These are phyloP conservation scores for Tagetes erecta DNA, from an alignment of 129 eudicot species.

Conservation along the genomic window DNA sequence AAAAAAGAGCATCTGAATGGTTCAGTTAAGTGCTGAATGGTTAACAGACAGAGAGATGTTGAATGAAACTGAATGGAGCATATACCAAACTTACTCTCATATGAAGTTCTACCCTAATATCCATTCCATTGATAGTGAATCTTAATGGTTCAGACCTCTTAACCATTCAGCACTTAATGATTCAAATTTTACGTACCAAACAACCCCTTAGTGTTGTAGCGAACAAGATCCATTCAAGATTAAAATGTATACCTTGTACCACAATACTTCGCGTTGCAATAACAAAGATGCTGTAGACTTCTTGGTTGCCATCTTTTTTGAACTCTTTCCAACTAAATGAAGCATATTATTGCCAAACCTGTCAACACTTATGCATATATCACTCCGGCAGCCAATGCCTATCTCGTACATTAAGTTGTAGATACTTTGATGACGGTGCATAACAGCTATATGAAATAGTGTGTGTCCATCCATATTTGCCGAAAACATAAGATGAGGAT, in stretches of 20 bases:
- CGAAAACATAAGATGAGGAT: neutral
- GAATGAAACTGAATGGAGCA: no score
- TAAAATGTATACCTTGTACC: conserved; percentile 39
- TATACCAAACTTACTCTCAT: no score
- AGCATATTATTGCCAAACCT: conserved; percentile 21
- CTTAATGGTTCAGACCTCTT: no score
- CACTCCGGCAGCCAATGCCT: neutral
- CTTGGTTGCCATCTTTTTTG: conserved; percentile 22
- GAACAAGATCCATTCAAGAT: no score
- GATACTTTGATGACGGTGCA: conserved; percentile 26
- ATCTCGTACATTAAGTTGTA: conserved; percentile 34
- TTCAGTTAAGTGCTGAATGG: no score
- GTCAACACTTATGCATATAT: neutral
- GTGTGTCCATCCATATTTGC: neutral
- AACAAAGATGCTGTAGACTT: conserved; percentile 28
- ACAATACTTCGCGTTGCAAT: conserved; percentile 40
- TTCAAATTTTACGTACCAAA: no score
- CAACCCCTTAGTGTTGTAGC: no score
- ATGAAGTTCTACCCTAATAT: no score
- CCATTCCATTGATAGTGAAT: no score
- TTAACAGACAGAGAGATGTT: no score
- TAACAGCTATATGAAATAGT: conserved; percentile 4
- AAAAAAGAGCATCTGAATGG: no score
- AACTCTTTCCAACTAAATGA: conserved; percentile 39
- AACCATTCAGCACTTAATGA: no score